These are phyloP conservation scores for Postia placenta DNA, from an alignment of 768 basidiomycete genomes.

Conservation along the genomic window DNA sequence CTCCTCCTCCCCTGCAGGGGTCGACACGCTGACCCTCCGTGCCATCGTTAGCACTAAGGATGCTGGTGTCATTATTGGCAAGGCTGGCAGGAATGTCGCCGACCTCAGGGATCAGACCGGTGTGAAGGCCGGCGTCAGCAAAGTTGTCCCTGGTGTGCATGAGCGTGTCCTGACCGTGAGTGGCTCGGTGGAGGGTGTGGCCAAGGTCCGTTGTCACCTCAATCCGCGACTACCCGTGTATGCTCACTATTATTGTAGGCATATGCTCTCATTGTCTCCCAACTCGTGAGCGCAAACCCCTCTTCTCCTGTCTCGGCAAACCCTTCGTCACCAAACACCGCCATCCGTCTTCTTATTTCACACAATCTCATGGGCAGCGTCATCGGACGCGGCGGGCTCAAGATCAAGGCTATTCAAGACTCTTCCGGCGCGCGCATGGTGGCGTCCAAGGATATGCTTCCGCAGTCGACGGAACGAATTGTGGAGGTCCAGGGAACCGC, in stretches of 20 bases:
- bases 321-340: constrained; percentile 53
- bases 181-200: constrained; percentile 87
- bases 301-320: constrained; percentile 69
- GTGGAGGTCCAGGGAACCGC: constrained; percentile 96
- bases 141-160: constrained; percentile 95
- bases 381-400: constrained; percentile 92
- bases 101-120: constrained; percentile 92
- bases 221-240: background rate
- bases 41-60: constrained; percentile 97
- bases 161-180: constrained; percentile 95
- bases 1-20: constrained; percentile 64
- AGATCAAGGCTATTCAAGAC: constrained; percentile 99
- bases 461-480: constrained; percentile 97
- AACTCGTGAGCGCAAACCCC: constrained; percentile 80
- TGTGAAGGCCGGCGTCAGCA: constrained; percentile 98
- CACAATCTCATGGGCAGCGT: constrained; percentile 99
- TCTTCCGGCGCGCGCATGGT: constrained; percentile 95
- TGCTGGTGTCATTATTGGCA: constrained; percentile 95
- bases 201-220: constrained; percentile 54
- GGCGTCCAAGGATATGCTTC: constrained; percentile 97
- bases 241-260: constrained; percentile 45
- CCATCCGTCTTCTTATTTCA: constrained; percentile 94
- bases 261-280: constrained; percentile 89
- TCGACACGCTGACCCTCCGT: constrained; percentile 82
- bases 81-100: constrained; percentile 95